Base-by-base conservation (phyloP, 306 rosid species). In the Cicer pinnatifidum region DNA sequence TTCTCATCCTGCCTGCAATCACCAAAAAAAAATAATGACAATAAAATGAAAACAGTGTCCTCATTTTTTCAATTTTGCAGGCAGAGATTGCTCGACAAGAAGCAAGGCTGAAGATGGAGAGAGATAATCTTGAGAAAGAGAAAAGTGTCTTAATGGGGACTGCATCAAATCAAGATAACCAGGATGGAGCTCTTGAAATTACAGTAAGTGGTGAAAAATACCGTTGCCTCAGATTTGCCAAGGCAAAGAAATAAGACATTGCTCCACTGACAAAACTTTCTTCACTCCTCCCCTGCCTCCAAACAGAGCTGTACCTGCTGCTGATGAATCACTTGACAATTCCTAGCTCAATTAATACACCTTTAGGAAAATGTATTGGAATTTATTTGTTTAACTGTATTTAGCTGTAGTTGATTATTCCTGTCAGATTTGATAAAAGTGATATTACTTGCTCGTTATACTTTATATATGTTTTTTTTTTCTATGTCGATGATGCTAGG, bases 191-290 rank as follows among this genome's bases (percentile, higher is more conserved):
- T 51, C 96, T 94, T 69, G 99, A 94, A 85, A 94, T 94, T 68
- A 94, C 97, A 56, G 99, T 94, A n/a, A 91, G 97, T 5, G 99
- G 97, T 23, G 98, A 94, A 81, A 94, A 94, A 71, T 94, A 94
- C 81, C 83, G 98, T 46, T 94, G 98, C 74, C 93, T 94, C 44
- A 87, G 99, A 90, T 94, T 94, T 78, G 69, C 90, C 69, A 94
- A 91, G 91, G 98, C 98, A 13, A 94, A 91, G 81, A 94, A 91
- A 78, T 91, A 95, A 91, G 62, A 73, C 82, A 40, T 66, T 73
- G 44, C 57, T 8, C 13, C 15, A 12, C 60, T 53, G 67, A 66
- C 48, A 19, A 44, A 13, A 44, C 7, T 23, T 28, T 28, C 43
- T 69, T 41, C 61, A 37, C 8, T 17, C 46, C 20, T 80, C 75